Percentiles rank a stretch among this genome's conserved stretches.
phyloP scores from a whole-genome alignment of 2,329 filamentous ascomycete species.

The Microdochium nivale region DNA sequence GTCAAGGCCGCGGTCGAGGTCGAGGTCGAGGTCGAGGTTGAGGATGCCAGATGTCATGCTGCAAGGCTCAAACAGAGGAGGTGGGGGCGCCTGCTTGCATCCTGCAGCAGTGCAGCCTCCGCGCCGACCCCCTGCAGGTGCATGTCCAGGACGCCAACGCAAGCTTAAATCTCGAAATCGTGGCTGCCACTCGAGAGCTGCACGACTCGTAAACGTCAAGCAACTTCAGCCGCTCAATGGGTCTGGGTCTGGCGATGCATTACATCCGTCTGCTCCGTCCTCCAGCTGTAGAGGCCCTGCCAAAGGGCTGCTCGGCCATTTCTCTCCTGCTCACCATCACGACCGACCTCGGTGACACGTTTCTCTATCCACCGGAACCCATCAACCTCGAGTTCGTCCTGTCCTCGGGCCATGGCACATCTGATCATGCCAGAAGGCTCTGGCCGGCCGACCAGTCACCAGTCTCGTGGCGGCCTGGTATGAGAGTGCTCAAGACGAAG shows the following conservation, averaged over 20 bases:
- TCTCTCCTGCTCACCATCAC: constrained; percentile 43
- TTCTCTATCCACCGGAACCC: constrained; percentile 35
- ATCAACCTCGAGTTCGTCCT: constrained; percentile 26
- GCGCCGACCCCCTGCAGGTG: background rate
- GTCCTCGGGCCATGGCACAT: background rate
- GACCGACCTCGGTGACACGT: constrained; percentile 48
- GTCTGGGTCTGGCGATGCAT: constrained; percentile 42
- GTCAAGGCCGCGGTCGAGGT: no score
- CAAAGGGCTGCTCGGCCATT: constrained; percentile 10
- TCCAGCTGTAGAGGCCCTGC: constrained; percentile 25
- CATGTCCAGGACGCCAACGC: background rate
- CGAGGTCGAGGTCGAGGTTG: no score
- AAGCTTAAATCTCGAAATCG: background rate
- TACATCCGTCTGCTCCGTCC: constrained; percentile 47
- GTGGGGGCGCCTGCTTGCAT: no score
- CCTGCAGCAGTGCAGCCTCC: background rate
- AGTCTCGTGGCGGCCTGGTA: constrained; percentile 23
- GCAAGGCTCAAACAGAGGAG: no score
- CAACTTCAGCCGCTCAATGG: no score
- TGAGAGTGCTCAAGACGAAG: constrained; percentile 28
- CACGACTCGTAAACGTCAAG: no score
- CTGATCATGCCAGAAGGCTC: background rate
- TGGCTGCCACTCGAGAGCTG: no score
- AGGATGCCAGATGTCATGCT: no score
- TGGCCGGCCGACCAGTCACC: constrained; percentile 15